These are phyloP conservation scores for Jatropha podagrica DNA, from an alignment of 441 rosid genomes.

Conservation along the genomic window DNA sequence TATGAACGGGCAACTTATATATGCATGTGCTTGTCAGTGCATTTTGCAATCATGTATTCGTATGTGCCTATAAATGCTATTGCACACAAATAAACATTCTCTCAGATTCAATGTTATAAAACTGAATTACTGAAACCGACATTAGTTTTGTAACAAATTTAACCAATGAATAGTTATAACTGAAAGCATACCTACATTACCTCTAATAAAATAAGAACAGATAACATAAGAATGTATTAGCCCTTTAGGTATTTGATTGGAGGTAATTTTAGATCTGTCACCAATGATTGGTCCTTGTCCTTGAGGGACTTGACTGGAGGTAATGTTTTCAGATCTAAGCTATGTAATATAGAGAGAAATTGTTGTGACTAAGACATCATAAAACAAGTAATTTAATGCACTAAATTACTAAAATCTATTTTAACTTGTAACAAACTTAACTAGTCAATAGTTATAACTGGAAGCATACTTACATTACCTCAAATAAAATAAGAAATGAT, in stretches of 20 bases:
- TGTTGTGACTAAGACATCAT: not conserved
- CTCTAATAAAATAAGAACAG: not conserved
- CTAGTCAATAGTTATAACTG: too few species aligned
- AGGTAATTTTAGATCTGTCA: not conserved
- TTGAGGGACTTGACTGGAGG: not conserved
- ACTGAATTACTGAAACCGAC: not conserved
- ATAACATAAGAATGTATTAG: not conserved
- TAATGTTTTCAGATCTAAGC: not conserved
- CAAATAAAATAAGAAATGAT: too few species aligned
- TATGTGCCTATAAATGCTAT: not conserved
- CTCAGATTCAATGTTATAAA: not conserved
- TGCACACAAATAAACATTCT: not conserved
- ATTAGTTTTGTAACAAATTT: not conserved
- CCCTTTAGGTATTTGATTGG: not conserved
- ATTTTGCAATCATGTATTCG: not conserved
- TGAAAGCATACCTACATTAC: not conserved
- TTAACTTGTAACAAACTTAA: too few species aligned
- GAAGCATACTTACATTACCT: too few species aligned
- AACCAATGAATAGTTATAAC: not conserved
- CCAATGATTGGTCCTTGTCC: not conserved
- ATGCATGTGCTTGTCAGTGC: not conserved
- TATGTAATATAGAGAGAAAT: not conserved
- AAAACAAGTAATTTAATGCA: not conserved
- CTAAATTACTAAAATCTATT: too few species aligned
- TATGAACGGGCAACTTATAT: not conserved